Conservation (phyloP, 805 yeast genomes). For the Ogataea nakhonphanomensis region DNA sequence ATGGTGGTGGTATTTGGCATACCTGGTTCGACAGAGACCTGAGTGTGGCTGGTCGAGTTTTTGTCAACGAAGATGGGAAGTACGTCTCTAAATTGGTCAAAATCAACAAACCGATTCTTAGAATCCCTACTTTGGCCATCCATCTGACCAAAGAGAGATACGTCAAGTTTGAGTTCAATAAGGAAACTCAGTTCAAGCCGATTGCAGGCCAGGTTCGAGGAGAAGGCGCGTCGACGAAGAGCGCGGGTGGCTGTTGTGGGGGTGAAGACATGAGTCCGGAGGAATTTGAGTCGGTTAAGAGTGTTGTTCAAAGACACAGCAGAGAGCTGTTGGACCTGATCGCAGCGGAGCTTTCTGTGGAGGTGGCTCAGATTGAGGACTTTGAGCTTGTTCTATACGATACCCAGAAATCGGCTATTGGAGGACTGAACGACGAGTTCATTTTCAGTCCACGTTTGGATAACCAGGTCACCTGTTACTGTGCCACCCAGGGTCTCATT, state of each 20-base stretch:
- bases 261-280: constrained; percentile 48
- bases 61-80: constrained; percentile 52
- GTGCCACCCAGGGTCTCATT: constrained; percentile 70
- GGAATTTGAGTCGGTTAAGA: constrained; percentile 61
- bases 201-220: constrained; percentile 55
- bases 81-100: constrained; percentile 68
- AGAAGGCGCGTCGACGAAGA: constrained; percentile 2
- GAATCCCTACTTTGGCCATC: constrained; percentile 93
- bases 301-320: constrained; percentile 73
- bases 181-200: constrained; percentile 82
- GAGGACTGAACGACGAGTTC: constrained; percentile 89
- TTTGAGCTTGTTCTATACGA: constrained; percentile 86
- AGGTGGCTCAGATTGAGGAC: constrained; percentile 67
- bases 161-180: constrained; percentile 80
- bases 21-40: constrained; percentile 97
- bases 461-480: constrained; percentile 82
- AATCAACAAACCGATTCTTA: constrained; percentile 75
- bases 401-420: constrained; percentile 76
- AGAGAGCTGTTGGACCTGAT: constrained; percentile 63
- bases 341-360: constrained; percentile 59
- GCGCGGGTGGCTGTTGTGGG: constrained; percentile 41
- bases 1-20: constrained; percentile 96
- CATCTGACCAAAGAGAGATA: constrained; percentile 80
- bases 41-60: constrained; percentile 87
- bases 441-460: constrained; percentile 90